Evolutionary conservation across 805 yeast species (phyloP).

Genomic region (Candida vartiovaarae): DNA sequence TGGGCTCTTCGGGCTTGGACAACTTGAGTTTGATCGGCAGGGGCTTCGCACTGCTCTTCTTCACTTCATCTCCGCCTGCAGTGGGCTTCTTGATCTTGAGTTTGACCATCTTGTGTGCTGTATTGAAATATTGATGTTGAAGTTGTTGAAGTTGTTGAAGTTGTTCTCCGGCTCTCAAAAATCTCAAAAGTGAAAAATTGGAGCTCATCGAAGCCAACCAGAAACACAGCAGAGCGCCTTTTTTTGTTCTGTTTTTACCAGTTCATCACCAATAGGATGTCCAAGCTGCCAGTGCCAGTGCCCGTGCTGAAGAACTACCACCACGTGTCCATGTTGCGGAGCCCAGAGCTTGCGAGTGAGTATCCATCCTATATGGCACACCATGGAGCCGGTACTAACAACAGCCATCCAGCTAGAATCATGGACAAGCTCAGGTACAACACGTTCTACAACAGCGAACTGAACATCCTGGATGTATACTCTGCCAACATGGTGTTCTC

Average conservation of each 20-base stretch:
- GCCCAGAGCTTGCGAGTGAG: conserved; percentile 5
- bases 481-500: conserved; percentile 58
- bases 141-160: too few relatives aligned
- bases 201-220: background rate
- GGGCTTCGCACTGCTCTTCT: conserved; percentile 1
- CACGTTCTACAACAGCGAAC: conserved; percentile 24
- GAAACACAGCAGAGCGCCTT: background rate
- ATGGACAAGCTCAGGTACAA: conserved; percentile 40
- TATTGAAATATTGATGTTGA: too few relatives aligned
- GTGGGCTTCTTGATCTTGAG: conserved; percentile 7
- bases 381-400: conserved; percentile 5
- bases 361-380: background rate
- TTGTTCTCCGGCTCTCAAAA: too few relatives aligned
- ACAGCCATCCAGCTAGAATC: conserved; percentile 22
- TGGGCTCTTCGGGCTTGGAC: conserved; percentile 3
- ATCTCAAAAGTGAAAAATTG: background rate
- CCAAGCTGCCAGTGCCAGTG: conserved; percentile 6
- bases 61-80: conserved; percentile 1
- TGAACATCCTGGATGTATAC: conserved; percentile 53
- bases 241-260: background rate
- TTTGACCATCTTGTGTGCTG: conserved; percentile 3
- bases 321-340: conserved; percentile 6
- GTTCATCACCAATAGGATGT: background rate
- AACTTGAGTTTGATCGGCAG: conserved; percentile 10
- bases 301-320: conserved; percentile 9